Conservation (phyloP, 1,284 basidiomycete species). For the Vanrija sp. region DNA sequence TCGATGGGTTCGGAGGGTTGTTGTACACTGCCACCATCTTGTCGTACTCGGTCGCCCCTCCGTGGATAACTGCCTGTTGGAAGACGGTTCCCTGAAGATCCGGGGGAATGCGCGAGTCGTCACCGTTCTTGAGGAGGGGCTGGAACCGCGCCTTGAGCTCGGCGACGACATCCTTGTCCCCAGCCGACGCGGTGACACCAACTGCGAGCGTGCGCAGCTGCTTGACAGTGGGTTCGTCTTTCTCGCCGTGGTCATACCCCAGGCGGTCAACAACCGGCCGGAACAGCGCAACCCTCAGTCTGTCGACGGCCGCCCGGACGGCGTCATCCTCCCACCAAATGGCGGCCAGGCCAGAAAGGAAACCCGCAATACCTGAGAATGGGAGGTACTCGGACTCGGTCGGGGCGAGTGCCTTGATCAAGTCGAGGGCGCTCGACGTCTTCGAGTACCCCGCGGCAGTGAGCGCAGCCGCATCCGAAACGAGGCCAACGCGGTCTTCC, state of each 20-base stretch:
- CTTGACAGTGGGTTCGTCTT: constrained; percentile 66
- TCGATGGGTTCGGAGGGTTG: constrained; percentile 67
- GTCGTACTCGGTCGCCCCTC: constrained; percentile 73
- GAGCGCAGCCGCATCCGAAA: constrained; percentile 74
- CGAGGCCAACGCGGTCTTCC: constrained; percentile 79
- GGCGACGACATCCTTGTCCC: constrained; percentile 63
- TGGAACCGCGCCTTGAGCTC: constrained; percentile 72
- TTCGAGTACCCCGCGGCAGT: constrained; percentile 72
- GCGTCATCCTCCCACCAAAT: constrained; percentile 79
- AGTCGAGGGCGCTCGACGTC: constrained; percentile 70
- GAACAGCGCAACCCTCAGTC: constrained; percentile 68
- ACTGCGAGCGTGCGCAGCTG: constrained; percentile 78
- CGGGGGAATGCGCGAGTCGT: constrained; percentile 74
- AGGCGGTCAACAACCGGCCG: constrained; percentile 71
- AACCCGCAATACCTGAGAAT: constrained; percentile 39
- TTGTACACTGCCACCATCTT: constrained; percentile 65
- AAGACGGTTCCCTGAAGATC: constrained; percentile 58
- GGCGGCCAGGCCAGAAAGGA: constrained; percentile 57
- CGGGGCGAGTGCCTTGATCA: constrained; percentile 63
- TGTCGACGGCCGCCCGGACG: constrained; percentile 60
- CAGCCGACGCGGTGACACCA: constrained; percentile 59
- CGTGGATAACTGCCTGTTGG: constrained; percentile 59
- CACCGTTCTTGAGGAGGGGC: constrained; percentile 64
- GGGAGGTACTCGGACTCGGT: constrained; percentile 62
- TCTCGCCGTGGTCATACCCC: constrained; percentile 68